These are phyloP conservation scores for Pichia membranifaciens DNA, from an alignment of 805 yeast genomes.

Conservation along the genomic window DNA sequence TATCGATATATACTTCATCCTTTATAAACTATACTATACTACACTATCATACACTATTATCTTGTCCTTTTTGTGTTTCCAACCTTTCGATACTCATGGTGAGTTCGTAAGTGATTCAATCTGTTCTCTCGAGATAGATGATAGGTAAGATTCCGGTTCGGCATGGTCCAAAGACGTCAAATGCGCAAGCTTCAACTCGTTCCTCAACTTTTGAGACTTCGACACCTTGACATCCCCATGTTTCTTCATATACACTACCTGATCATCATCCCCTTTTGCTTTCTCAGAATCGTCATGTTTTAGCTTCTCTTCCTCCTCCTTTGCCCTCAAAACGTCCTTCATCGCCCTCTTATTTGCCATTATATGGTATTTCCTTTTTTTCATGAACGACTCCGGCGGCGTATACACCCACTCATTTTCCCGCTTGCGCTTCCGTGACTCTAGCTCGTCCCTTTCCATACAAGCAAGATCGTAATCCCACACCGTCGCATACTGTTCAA, in stretches of 20 bases:
- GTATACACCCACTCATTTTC: conserved; percentile 19
- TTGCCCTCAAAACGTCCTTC: neutral
- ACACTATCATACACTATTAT: neutral
- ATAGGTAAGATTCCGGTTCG: neutral
- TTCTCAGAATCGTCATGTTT: conserved; percentile 22
- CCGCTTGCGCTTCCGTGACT: conserved; percentile 15
- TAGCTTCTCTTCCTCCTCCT: conserved; percentile 22
- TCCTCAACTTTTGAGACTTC: conserved; percentile 2
- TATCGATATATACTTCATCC: neutral
- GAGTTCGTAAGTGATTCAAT: conserved; percentile 10
- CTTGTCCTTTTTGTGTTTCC: too few relatives aligned
- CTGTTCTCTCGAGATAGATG: conserved; percentile 3
- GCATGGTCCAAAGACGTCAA: conserved; percentile 14
- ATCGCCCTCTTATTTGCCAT: conserved; percentile 5
- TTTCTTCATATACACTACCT: conserved; percentile 8
- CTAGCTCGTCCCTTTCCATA: conserved; percentile 30
- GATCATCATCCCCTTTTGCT: conserved; percentile 24
- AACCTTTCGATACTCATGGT: neutral
- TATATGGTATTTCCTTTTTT: conserved; percentile 15
- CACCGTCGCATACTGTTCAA: conserved; percentile 13
- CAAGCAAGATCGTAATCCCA: conserved; percentile 27
- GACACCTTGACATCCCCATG: conserved; percentile 4
- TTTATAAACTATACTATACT: neutral
- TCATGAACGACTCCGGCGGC: conserved; percentile 24
- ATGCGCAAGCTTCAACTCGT: conserved; percentile 15